Evolutionary conservation across 1,284 basidiomycete species (phyloP).

Genomic region (Malassezia equina): DNA sequence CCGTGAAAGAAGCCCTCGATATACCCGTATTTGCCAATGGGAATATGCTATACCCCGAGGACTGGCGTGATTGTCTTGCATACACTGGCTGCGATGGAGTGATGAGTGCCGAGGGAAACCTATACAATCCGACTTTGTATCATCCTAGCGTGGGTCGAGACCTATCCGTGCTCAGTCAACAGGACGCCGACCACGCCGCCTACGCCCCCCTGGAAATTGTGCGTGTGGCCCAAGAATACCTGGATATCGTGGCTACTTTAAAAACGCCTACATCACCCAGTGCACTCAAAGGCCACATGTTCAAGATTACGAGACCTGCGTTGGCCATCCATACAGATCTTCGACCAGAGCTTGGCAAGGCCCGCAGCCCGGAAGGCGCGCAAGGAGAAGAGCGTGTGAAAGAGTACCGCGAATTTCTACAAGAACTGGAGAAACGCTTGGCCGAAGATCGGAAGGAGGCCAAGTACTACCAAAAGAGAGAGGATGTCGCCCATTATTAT

Average conservation of each 20-base stretch:
- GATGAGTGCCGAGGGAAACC: slow-evolving; percentile 89
- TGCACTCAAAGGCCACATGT: slow-evolving; percentile 82
- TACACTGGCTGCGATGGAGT: slow-evolving; percentile 79
- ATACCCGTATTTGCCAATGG: slow-evolving; percentile 95
- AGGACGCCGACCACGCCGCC: neutral
- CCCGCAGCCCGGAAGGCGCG: slow-evolving; percentile 48
- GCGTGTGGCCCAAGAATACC: slow-evolving; percentile 70
- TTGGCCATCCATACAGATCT: slow-evolving; percentile 63
- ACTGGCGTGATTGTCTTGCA: slow-evolving; percentile 66
- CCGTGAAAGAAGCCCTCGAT: slow-evolving; percentile 74
- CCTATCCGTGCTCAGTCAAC: slow-evolving; percentile 3
- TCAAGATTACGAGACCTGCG: slow-evolving; percentile 77
- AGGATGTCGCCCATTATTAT: slow-evolving; percentile 18
- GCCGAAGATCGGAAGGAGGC: slow-evolving; percentile 41
- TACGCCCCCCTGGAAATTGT: slow-evolving; percentile 50
- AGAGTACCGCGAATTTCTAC: slow-evolving; percentile 57
- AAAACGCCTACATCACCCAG: slow-evolving; percentile 64
- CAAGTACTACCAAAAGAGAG: slow-evolving; percentile 14
- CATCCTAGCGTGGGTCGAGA: neutral
- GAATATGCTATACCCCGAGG: slow-evolving; percentile 76
- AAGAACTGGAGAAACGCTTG: slow-evolving; percentile 61
- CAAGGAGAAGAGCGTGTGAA: slow-evolving; percentile 55
- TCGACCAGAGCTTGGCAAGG: slow-evolving; percentile 59
- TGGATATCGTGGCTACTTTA: slow-evolving; percentile 65
- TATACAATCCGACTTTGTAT: slow-evolving; percentile 87